Conservation (phyloP, 352 stramenopile genomes). For the Globisporangium mamillatum region DNA sequence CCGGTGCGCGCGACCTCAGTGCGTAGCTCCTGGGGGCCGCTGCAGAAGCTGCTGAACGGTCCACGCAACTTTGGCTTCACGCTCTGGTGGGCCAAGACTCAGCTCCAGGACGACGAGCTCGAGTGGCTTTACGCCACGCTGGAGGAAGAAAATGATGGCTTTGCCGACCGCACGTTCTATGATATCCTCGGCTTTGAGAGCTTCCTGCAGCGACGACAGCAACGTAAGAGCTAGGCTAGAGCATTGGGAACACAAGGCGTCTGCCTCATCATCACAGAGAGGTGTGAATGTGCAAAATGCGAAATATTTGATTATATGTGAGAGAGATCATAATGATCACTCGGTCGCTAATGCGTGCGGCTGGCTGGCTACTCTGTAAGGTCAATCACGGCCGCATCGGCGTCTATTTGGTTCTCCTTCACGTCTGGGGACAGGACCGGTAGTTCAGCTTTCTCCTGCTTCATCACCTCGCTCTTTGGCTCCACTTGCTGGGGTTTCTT, state of each 20-base stretch:
- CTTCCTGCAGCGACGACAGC: conserved; percentile 34
- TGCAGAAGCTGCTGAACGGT: conserved; percentile 38
- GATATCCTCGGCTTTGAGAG: conserved; percentile 65
- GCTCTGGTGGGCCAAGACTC: conserved; percentile 63
- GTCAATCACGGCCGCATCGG: neutral
- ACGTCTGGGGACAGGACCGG: neutral
- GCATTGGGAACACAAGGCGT: neutral
- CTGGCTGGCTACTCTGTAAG: neutral
- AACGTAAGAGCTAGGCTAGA: neutral
- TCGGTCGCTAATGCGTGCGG: too few species aligned
- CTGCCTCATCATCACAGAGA: neutral
- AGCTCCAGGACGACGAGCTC: conserved; percentile 46
- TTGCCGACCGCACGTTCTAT: conserved; percentile 60
- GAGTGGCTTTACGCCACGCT: conserved; percentile 62
- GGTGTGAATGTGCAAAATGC: conserved; percentile 1
- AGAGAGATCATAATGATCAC: neutral
- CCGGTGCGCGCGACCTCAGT: conserved; percentile 60
- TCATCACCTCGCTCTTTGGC: neutral
- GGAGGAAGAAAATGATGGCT: conserved; percentile 28
- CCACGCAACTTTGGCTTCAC: conserved; percentile 53
- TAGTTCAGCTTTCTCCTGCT: conserved; percentile 1
- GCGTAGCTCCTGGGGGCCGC: conserved; percentile 45
- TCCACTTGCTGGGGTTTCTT: neutral
- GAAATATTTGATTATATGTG: conserved; percentile 4
- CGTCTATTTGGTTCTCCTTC: neutral